Percentiles rank a stretch among this genome's conserved stretches.
These are phyloP conservation scores for Colletotrichum magnum DNA, from an alignment of 2,329 filamentous ascomycete species.

Conservation along the genomic window DNA sequence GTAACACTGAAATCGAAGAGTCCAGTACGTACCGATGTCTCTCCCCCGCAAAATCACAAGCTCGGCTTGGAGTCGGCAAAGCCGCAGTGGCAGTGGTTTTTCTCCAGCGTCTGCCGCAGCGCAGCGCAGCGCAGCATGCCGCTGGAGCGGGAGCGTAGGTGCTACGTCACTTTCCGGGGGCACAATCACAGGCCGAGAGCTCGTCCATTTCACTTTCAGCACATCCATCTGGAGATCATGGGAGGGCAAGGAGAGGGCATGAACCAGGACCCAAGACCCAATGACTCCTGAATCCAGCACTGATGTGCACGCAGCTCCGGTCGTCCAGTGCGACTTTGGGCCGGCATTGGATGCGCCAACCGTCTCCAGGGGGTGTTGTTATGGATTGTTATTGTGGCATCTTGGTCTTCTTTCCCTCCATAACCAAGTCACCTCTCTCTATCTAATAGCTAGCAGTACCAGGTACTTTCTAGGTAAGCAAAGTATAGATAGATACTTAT, in stretches of 20 bases:
- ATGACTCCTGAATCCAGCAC: slow-evolving; percentile 20
- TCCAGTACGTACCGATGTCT: not conserved
- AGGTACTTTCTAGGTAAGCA: too few relatives aligned
- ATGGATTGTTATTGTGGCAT: too few relatives aligned
- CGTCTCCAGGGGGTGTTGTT: too few relatives aligned
- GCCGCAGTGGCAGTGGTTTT: slow-evolving; percentile 31
- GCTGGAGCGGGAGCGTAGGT: not conserved
- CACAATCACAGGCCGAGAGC: slow-evolving; percentile 36
- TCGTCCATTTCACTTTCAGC: not conserved
- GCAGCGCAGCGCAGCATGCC: slow-evolving; percentile 2
- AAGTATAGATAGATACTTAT: too few relatives aligned
- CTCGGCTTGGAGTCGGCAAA: slow-evolving; percentile 67
- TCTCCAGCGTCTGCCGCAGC: slow-evolving; percentile 3
- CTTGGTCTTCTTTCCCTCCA: not conserved
- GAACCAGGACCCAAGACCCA: not conserved
- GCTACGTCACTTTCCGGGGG: slow-evolving; percentile 26
- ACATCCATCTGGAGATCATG: not conserved
- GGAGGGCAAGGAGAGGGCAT: not conserved
- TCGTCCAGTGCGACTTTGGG: slow-evolving; percentile 30
- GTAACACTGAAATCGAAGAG: not conserved
- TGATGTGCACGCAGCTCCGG: slow-evolving; percentile 25
- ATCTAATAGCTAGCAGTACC: too few relatives aligned
- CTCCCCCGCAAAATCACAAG: slow-evolving; percentile 71
- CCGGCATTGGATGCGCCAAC: too few relatives aligned
- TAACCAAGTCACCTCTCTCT: too few relatives aligned